Evolutionary conservation across 148 eudicot species (phyloP).

Genomic region (Cornus suecica): DNA sequence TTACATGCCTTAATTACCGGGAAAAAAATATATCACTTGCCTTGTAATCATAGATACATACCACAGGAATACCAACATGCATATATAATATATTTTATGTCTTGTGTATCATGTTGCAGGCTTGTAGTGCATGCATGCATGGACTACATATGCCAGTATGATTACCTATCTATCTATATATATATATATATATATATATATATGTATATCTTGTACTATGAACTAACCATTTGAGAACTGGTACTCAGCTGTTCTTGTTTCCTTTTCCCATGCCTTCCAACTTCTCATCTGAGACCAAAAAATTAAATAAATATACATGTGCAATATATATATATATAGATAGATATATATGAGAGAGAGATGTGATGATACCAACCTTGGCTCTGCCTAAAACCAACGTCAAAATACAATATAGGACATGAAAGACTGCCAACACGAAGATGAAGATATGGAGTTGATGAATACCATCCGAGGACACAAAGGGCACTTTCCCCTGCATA

Average conservation of each 20-base stretch:
- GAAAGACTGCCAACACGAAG: conserved; percentile 53
- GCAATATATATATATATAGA: not conserved
- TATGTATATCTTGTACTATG: too few species aligned
- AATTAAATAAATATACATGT: not conserved
- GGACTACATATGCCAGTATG: not conserved
- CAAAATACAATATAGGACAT: conserved; percentile 47
- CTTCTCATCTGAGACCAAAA: conserved; percentile 45
- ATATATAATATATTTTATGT: not conserved
- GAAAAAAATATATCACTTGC: too few species aligned
- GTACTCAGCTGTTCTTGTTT: conserved; percentile 52
- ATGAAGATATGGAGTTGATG: conserved; percentile 63
- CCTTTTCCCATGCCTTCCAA: conserved; percentile 66
- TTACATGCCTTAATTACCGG: not conserved
- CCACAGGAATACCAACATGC: not conserved
- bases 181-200: too few species aligned
- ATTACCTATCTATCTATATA: too few species aligned
- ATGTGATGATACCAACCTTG: conserved; percentile 30
- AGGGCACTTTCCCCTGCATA: conserved; percentile 44
- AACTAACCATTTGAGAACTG: conserved; percentile 50
- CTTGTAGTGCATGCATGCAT: not conserved
- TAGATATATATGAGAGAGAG: not conserved
- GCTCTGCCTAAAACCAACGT: conserved; percentile 47
- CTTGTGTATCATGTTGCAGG: not conserved
- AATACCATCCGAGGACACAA: conserved; percentile 49
- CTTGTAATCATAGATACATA: too few species aligned